Conservation (phyloP, 495 filamentous ascomycete genomes). For the Penicillium argentinense region DNA sequence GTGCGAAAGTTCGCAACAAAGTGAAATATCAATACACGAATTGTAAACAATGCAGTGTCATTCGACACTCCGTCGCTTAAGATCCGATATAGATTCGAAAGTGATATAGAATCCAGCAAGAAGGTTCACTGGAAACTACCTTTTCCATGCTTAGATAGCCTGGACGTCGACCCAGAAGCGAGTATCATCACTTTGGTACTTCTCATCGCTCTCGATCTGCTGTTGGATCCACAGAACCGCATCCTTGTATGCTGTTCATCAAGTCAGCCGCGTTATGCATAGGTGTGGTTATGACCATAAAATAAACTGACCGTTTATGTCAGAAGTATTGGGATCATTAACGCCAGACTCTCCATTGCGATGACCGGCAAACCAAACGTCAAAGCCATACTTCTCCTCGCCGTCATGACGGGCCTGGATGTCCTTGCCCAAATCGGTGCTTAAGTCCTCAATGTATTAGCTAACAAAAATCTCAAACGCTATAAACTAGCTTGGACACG, state of each 20-base stretch:
- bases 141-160: slow-evolving; percentile 11
- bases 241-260: slow-evolving; percentile 20
- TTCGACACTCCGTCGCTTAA: not conserved
- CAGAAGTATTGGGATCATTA: slow-evolving; percentile 19
- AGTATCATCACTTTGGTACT: slow-evolving; percentile 24
- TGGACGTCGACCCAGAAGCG: slow-evolving; percentile 27
- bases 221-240: slow-evolving; percentile 29
- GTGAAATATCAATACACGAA: not conserved
- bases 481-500: slow-evolving; percentile 1
- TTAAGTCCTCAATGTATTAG: slow-evolving; percentile 1
- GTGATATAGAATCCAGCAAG: not conserved
- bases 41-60: not conserved
- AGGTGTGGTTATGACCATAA: not conserved
- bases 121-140: not conserved
- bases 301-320: slow-evolving; percentile 23
- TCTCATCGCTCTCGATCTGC: slow-evolving; percentile 26
- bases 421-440: slow-evolving; percentile 23
- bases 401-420: slow-evolving; percentile 28
- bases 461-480: not conserved
- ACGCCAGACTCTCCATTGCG: slow-evolving; percentile 27
- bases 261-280: not conserved
- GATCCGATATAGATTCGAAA: not conserved
- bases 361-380: slow-evolving; percentile 29
- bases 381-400: slow-evolving; percentile 24
- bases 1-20: not conserved